Conservation (phyloP, 106 monocot species). For the Hemerocallis citrina region DNA sequence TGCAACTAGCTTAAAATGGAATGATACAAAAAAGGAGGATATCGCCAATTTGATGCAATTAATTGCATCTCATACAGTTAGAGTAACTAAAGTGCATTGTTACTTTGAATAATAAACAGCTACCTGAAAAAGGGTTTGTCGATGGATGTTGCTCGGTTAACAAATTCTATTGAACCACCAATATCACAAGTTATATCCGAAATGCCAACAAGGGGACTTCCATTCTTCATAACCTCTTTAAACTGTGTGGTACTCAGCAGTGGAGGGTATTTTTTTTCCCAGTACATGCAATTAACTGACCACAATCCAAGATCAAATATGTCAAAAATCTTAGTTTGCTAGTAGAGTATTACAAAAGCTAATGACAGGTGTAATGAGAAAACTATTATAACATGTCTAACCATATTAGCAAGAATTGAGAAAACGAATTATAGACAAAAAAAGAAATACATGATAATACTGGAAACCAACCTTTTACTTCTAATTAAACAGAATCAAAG, state of each 20-base stretch:
- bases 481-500: too few relatives aligned
- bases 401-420: too few relatives aligned
- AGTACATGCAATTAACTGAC: slow-evolving; percentile 98
- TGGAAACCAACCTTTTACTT: too few relatives aligned
- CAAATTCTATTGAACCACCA: slow-evolving; percentile 90
- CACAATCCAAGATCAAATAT: slow-evolving; percentile 2
- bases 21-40: neutral
- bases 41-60: neutral
- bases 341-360: too few relatives aligned
- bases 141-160: slow-evolving; percentile 68
- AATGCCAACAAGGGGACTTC: slow-evolving; percentile 73
- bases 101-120: neutral
- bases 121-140: slow-evolving; percentile 96
- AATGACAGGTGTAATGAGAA: too few relatives aligned
- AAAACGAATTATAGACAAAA: too few relatives aligned
- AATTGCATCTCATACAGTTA: neutral
- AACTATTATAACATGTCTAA: too few relatives aligned
- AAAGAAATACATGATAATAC: too few relatives aligned
- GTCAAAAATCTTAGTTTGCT: neutral
- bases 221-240: slow-evolving; percentile 55
- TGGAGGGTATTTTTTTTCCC: slow-evolving; percentile 89
- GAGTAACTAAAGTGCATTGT: neutral
- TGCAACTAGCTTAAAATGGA: neutral
- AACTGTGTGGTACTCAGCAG: slow-evolving; percentile 73
- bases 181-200: slow-evolving; percentile 96